Evolutionary conservation across 805 yeast species (phyloP).

Genomic region (Wickerhamomyces chambardii): DNA sequence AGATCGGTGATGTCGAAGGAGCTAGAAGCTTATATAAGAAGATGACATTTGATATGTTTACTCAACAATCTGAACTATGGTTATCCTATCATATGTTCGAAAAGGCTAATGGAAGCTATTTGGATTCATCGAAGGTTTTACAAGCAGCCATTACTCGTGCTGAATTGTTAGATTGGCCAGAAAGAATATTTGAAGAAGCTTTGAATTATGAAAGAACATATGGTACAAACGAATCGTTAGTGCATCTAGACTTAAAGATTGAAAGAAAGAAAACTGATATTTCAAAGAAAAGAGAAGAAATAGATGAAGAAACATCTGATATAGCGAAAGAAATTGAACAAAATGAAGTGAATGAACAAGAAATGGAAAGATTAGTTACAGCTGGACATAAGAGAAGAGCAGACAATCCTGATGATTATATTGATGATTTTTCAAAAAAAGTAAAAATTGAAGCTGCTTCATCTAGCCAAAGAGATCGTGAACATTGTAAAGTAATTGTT

Average conservation of each 20-base stretch:
- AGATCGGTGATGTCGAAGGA: constrained; percentile 17
- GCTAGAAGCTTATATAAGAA: constrained; percentile 18
- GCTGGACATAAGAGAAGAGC: background rate
- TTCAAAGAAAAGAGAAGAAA: constrained; percentile 2
- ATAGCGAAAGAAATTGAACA: too few species aligned
- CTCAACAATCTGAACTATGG: constrained; percentile 38
- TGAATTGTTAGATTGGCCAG: constrained; percentile 38
- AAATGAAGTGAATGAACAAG: constrained; percentile 4
- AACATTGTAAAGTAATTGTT: constrained; percentile 48
- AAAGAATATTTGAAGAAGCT: constrained; percentile 36
- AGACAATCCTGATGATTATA: constrained; percentile 4
- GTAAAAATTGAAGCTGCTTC: constrained; percentile 2
- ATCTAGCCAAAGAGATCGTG: constrained; percentile 38
- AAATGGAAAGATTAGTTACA: constrained; percentile 2
- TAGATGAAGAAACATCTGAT: too few species aligned
- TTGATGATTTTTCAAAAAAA: constrained; percentile 5
- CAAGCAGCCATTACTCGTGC: constrained; percentile 21
- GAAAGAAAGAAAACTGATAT: constrained; percentile 14
- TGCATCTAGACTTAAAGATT: constrained; percentile 16
- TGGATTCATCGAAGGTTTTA: constrained; percentile 19
- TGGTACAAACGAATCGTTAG: constrained; percentile 20
- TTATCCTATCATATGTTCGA: constrained; percentile 32
- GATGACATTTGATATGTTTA: constrained; percentile 17
- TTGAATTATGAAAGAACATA: constrained; percentile 24
- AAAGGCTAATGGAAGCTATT: constrained; percentile 18